These are phyloP conservation scores for Naganishia kalamii DNA, from an alignment of 768 basidiomycete species.

Conservation along the genomic window DNA sequence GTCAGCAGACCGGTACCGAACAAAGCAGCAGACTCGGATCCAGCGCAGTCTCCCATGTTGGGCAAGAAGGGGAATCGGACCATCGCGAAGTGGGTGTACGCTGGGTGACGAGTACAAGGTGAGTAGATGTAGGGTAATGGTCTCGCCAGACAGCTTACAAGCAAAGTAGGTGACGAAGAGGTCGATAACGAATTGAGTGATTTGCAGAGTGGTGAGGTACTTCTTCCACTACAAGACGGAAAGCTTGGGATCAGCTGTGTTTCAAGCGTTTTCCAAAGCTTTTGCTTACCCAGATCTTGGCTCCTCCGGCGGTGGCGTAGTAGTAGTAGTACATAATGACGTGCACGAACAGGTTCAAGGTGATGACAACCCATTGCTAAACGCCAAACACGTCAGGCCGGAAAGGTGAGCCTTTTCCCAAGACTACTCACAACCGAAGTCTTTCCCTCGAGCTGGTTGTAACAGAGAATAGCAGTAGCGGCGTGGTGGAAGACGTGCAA, in stretches of 20 bases:
- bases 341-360: slow-evolving; percentile 83
- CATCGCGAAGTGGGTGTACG: slow-evolving; percentile 74
- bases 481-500: slow-evolving; percentile 99
- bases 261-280: neutral
- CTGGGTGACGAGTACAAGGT: slow-evolving; percentile 29
- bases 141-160: slow-evolving; percentile 48
- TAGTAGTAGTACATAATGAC: slow-evolving; percentile 99
- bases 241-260: slow-evolving; percentile 19
- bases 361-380: slow-evolving; percentile 96
- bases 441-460: slow-evolving; percentile 83
- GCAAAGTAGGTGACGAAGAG: slow-evolving; percentile 87
- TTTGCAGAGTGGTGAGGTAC: slow-evolving; percentile 94
- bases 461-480: slow-evolving; percentile 91
- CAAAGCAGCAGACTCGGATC: slow-evolving; percentile 77
- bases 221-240: slow-evolving; percentile 81
- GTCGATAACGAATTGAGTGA: slow-evolving; percentile 90
- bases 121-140: slow-evolving; percentile 26
- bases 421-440: slow-evolving; percentile 73
- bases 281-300: slow-evolving; percentile 78
- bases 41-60: slow-evolving; percentile 73
- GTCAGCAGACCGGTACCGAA: slow-evolving; percentile 84
- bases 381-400: slow-evolving; percentile 4
- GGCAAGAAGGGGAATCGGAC: slow-evolving; percentile 59
- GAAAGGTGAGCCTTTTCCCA: neutral
- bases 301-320: slow-evolving; percentile 94